phyloP scores from a whole-genome alignment of 305 asterid genomes.

The Fraxinus dipetala region DNA sequence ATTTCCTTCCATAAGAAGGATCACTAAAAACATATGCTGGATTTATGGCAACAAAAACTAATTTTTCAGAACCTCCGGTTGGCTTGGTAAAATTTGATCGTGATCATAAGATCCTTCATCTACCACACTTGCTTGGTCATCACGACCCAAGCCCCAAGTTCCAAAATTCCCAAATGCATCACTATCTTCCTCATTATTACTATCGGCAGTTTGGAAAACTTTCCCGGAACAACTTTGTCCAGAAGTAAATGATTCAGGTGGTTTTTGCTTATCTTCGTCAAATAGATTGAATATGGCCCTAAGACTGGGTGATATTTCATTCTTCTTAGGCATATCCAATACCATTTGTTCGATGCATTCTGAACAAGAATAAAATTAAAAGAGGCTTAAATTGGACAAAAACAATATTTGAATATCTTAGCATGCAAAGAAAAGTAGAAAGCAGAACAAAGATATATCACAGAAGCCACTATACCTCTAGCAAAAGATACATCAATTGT shows the following conservation, averaged over 20 bases:
- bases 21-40: not conserved
- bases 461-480: slow-evolving; percentile 51
- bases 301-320: slow-evolving; percentile 86
- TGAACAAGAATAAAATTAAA: slow-evolving; percentile 28
- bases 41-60: slow-evolving; percentile 25
- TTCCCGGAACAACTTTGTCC: slow-evolving; percentile 45
- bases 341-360: slow-evolving; percentile 78
- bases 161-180: slow-evolving; percentile 48
- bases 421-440: not conserved
- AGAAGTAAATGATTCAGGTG: slow-evolving; percentile 43
- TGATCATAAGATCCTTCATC: slow-evolving; percentile 58
- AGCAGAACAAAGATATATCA: slow-evolving; percentile 15
- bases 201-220: slow-evolving; percentile 37
- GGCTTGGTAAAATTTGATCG: slow-evolving; percentile 46
- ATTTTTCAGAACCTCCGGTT: slow-evolving; percentile 51
- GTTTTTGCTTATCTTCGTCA: slow-evolving; percentile 59
- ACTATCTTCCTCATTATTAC: slow-evolving; percentile 38
- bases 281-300: slow-evolving; percentile 58
- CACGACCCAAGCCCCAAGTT: slow-evolving; percentile 61
- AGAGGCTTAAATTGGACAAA: not conserved
- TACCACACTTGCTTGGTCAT: slow-evolving; percentile 48
- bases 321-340: slow-evolving; percentile 46
- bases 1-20: slow-evolving; percentile 1
- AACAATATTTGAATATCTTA: not conserved
- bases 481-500: slow-evolving; percentile 75